Evolutionary conservation across 202 grass and related monocot genomes (phyloP).

Genomic region (Setaria italica): DNA sequence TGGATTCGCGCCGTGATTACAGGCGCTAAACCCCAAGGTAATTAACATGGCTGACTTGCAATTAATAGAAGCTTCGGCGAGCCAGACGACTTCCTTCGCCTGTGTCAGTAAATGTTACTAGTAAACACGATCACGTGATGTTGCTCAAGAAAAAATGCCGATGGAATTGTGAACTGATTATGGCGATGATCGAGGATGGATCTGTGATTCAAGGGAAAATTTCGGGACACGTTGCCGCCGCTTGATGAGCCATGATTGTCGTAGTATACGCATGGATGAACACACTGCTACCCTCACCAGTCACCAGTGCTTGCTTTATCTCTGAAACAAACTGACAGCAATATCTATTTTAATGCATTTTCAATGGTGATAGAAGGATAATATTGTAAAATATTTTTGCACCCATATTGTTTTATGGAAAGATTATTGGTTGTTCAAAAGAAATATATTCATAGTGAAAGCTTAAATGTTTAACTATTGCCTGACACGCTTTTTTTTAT

Average conservation of each 20-base stretch:
- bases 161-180: not conserved
- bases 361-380: not conserved
- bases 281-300: not conserved
- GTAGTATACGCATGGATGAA: slow-evolving; percentile 2
- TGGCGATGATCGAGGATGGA: slow-evolving; percentile 38
- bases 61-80: slow-evolving; percentile 39
- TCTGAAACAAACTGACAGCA: not conserved
- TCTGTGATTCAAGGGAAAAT: slow-evolving; percentile 1
- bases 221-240: too few relatives aligned
- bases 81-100: slow-evolving; percentile 21
- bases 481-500: not conserved
- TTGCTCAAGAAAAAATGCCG: not conserved
- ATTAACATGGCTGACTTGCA: slow-evolving; percentile 40
- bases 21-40: slow-evolving; percentile 17
- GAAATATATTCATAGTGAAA: not conserved
- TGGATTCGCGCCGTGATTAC: slow-evolving; percentile 51
- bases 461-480: not conserved
- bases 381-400: not conserved
- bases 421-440: not conserved
- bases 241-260: slow-evolving; percentile 36
- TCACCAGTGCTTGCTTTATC: not conserved
- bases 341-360: not conserved
- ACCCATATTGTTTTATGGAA: not conserved
- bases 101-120: not conserved
- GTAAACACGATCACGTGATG: slow-evolving; percentile 33